Evolutionary conservation across 2,329 filamentous ascomycete species (phyloP).

Genomic region (Penicillium palitans): DNA sequence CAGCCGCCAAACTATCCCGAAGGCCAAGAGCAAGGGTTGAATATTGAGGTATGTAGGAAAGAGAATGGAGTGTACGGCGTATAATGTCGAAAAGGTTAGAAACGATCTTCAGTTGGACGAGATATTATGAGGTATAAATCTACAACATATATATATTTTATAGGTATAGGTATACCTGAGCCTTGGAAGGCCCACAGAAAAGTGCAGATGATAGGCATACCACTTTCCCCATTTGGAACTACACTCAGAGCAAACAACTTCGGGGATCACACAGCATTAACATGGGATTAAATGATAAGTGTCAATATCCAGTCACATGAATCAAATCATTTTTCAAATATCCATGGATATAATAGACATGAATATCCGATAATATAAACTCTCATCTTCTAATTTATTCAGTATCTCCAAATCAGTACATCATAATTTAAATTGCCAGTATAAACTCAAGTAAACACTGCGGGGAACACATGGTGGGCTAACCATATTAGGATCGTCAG

Average conservation of each 20-base stretch:
- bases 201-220: constrained; percentile 1
- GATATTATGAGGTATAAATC: background rate
- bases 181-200: background rate
- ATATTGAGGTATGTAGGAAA: background rate
- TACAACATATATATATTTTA: background rate
- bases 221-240: background rate
- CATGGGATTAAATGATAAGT: background rate
- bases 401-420: background rate
- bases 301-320: background rate
- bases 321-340: background rate
- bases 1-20: background rate
- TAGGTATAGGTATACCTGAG: background rate
- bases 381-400: background rate
- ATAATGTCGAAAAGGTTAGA: background rate
- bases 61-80: too few species aligned
- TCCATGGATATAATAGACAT: background rate
- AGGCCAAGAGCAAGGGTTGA: background rate
- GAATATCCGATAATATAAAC: background rate
- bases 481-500: constrained; percentile 10
- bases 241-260: background rate
- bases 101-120: background rate
- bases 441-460: constrained; percentile 14
- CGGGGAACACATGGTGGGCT: constrained; percentile 13
- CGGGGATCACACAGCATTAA: background rate
- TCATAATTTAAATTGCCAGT: background rate